A percentile compares a stretch with the other conserved stretches of the same genome.
phyloP scores from a whole-genome alignment of 352 stramenopile genomes.

The Blastocystis sp. region DNA sequence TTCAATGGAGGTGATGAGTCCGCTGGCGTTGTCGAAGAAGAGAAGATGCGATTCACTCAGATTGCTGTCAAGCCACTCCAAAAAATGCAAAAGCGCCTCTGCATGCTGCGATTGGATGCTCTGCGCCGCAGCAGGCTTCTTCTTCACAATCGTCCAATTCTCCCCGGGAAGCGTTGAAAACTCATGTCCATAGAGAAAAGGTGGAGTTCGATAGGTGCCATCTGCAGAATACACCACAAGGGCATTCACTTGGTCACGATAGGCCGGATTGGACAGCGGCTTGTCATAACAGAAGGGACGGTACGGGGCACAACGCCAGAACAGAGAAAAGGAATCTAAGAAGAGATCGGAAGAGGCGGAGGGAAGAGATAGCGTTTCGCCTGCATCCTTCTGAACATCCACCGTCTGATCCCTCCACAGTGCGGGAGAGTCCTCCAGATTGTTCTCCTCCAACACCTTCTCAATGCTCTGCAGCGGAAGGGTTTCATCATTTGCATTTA shows the following conservation, averaged over 20 bases:
- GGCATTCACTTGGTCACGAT: background rate
- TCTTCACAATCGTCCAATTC: too few species aligned
- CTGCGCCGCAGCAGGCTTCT: too few species aligned
- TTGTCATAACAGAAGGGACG: background rate
- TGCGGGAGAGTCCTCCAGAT: background rate
- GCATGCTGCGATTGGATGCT: background rate
- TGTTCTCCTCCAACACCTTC: background rate
- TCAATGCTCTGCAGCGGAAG: background rate
- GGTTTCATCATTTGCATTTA: background rate
- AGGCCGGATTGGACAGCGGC: background rate
- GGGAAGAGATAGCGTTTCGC: background rate
- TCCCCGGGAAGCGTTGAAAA: background rate
- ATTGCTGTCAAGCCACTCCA: background rate
- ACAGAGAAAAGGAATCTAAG: background rate
- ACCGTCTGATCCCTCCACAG: background rate
- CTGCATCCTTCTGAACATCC: background rate
- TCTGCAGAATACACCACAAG: background rate
- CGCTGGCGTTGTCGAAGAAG: too few species aligned
- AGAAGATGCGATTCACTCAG: background rate
- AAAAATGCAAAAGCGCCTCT: background rate
- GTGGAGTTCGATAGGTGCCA: background rate
- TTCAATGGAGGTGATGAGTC: too few species aligned
- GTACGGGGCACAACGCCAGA: background rate
- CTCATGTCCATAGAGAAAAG: background rate
- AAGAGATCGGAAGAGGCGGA: slow-evolving; percentile 42